Percentiles rank a stretch among this genome's conserved stretches.
phyloP scores from a whole-genome alignment of 2,329 filamentous ascomycete species.

The Ophiocordyceps camponoti-leonardi region DNA sequence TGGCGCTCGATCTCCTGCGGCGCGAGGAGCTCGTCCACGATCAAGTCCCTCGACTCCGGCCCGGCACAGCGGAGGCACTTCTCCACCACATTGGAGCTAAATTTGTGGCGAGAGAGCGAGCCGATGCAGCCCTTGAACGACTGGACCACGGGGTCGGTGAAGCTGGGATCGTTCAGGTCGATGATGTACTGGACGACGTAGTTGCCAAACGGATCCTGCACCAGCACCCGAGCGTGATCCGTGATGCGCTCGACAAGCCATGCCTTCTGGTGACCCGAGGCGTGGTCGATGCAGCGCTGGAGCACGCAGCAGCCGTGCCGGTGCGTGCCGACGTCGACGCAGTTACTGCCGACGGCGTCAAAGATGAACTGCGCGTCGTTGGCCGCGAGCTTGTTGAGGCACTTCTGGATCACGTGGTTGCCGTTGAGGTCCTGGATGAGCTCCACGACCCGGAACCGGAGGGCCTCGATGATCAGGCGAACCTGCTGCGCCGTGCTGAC shows the following conservation, averaged over 20 bases:
- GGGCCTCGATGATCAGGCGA: conserved; percentile 69
- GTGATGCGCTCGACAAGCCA: conserved; percentile 81
- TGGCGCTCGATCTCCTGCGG: conserved; percentile 71
- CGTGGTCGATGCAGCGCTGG: conserved; percentile 95
- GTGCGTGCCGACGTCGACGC: conserved; percentile 84
- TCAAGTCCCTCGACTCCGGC: conserved; percentile 53
- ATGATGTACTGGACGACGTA: conserved; percentile 99
- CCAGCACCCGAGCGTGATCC: conserved; percentile 67
- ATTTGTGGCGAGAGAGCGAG: conserved; percentile 81
- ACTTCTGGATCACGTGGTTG: conserved; percentile 99
- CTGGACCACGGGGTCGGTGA: conserved; percentile 75
- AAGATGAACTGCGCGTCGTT: conserved; percentile 92
- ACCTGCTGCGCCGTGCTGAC: conserved; percentile 77
- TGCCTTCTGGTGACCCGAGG: conserved; percentile 73
- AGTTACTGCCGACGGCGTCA: conserved; percentile 74
- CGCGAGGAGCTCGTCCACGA: conserved; percentile 66
- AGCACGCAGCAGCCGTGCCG: conserved; percentile 96
- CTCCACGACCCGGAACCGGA: conserved; percentile 72
- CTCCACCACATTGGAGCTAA: conserved; percentile 97
- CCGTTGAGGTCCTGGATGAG: conserved; percentile 95
- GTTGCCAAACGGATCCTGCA: conserved; percentile 95
- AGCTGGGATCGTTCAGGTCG: conserved; percentile 72
- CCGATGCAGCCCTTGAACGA: conserved; percentile 61
- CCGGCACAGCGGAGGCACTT: conserved; percentile 82
- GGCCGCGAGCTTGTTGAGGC: conserved; percentile 79